Conservation (phyloP, 2,329 filamentous ascomycete genomes). For the Neofusicoccum sp. region DNA sequence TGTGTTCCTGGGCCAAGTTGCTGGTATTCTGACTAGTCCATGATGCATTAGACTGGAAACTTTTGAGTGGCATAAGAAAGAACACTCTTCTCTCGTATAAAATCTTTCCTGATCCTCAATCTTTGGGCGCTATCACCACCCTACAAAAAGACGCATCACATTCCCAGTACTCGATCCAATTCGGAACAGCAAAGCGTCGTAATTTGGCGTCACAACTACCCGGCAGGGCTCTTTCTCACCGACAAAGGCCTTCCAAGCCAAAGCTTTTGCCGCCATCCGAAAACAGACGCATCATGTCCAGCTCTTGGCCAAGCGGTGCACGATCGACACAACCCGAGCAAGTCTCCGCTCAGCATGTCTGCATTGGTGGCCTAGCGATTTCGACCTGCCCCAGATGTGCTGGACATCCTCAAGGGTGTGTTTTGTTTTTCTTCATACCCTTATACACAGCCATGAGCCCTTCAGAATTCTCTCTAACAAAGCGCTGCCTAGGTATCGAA, state of each 20-base stretch:
- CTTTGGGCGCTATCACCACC: too few relatives aligned
- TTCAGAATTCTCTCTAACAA: neutral
- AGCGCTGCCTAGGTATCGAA: neutral
- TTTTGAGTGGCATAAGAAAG: neutral
- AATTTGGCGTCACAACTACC: too few relatives aligned
- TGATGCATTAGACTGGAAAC: neutral
- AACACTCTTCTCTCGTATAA: neutral
- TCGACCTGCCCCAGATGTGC: slow-evolving; percentile 15
- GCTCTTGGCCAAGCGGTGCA: neutral
- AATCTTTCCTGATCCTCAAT: too few relatives aligned
- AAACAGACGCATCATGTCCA: neutral
- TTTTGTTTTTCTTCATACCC: neutral
- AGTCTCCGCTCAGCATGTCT: slow-evolving; percentile 1
- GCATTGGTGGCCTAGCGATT: slow-evolving; percentile 12
- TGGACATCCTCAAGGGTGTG: slow-evolving; percentile 18
- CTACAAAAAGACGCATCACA: too few relatives aligned
- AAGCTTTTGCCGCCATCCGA: neutral
- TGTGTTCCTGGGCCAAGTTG: neutral
- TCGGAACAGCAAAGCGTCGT: too few relatives aligned
- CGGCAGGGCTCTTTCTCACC: neutral
- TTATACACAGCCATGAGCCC: too few relatives aligned
- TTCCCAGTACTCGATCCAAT: too few relatives aligned
- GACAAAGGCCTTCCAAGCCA: neutral
- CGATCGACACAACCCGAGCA: neutral
- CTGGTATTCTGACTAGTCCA: neutral